These are phyloP conservation scores for Yamadazyma kitorensis DNA, from an alignment of 805 yeast species.

Conservation along the genomic window DNA sequence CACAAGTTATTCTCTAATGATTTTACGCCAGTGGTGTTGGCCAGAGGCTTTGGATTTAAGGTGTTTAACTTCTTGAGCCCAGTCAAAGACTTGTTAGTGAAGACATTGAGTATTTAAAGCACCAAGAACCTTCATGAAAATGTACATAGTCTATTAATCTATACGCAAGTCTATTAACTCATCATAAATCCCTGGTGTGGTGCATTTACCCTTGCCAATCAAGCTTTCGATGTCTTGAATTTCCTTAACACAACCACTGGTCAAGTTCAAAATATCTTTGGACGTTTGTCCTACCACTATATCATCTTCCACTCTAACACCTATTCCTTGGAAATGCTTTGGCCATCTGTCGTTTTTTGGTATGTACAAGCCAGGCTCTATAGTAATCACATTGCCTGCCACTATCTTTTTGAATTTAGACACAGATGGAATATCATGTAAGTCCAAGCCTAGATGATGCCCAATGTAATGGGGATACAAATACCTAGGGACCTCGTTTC, in stretches of 20 bases:
- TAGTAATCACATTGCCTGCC: slow-evolving; percentile 81
- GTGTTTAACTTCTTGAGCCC: slow-evolving; percentile 60
- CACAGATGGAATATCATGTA: slow-evolving; percentile 73
- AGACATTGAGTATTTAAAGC: slow-evolving; percentile 27
- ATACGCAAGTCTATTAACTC: slow-evolving; percentile 32
- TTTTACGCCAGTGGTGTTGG: slow-evolving; percentile 66
- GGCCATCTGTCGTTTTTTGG: slow-evolving; percentile 78
- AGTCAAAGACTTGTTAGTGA: slow-evolving; percentile 68
- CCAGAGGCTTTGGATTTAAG: slow-evolving; percentile 75
- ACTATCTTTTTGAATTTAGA: slow-evolving; percentile 54
- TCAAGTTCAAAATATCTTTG: slow-evolving; percentile 52
- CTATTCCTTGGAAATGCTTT: slow-evolving; percentile 76
- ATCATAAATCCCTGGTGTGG: slow-evolving; percentile 43
- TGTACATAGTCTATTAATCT: slow-evolving; percentile 8
- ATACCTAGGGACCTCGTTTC: slow-evolving; percentile 47
- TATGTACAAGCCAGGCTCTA: slow-evolving; percentile 94
- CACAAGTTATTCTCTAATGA: slow-evolving; percentile 83
- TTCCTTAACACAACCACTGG: slow-evolving; percentile 85
- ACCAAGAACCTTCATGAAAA: not conserved
- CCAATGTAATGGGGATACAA: slow-evolving; percentile 94
- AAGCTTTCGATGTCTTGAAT: slow-evolving; percentile 73
- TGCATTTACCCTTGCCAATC: slow-evolving; percentile 53
- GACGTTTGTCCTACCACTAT: slow-evolving; percentile 69
- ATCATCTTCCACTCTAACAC: slow-evolving; percentile 94
- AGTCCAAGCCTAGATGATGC: slow-evolving; percentile 90